These are phyloP conservation scores for Astraeus odoratus DNA, from an alignment of 768 basidiomycete genomes.

Conservation along the genomic window DNA sequence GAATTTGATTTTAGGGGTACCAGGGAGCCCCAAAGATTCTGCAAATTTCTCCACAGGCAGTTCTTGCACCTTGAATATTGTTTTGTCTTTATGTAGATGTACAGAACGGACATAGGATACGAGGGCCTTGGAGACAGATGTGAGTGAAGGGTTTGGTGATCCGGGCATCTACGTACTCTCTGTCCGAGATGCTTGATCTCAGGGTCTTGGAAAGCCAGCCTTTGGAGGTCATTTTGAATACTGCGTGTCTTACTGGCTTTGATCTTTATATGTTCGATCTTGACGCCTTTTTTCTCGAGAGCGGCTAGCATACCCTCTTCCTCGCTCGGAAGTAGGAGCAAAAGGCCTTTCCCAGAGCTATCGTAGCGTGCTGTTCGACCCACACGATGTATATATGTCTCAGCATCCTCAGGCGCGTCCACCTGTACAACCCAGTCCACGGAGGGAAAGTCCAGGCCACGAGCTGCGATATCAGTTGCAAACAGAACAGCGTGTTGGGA, in stretches of 20 bases:
- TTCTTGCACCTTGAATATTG: constrained; percentile 79
- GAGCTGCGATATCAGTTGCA: constrained; percentile 94
- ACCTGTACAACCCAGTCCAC: constrained; percentile 97
- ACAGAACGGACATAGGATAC: constrained; percentile 93
- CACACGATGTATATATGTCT: constrained; percentile 96
- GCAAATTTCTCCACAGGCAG: constrained; percentile 83
- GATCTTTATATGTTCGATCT: constrained; percentile 78
- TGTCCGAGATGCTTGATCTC: constrained; percentile 97
- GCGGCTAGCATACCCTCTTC: constrained; percentile 82
- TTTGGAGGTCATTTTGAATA: constrained; percentile 85
- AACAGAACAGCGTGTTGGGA: constrained; percentile 82
- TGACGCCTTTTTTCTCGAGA: constrained; percentile 65
- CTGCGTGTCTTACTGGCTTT: constrained; percentile 79
- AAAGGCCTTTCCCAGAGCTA: constrained; percentile 76
- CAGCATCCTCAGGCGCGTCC: constrained; percentile 94
- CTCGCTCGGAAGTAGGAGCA: constrained; percentile 85
- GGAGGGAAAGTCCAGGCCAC: constrained; percentile 92
- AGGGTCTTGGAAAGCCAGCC: constrained; percentile 87
- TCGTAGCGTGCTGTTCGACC: constrained; percentile 94
- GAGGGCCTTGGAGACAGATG: constrained; percentile 59
- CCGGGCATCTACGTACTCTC: constrained; percentile 43
- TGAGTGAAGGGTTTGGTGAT: background rate
- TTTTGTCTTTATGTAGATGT: constrained; percentile 89
- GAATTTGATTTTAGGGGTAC: constrained; percentile 94
- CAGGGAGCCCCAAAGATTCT: constrained; percentile 85